Evolutionary conservation across 2,329 filamentous ascomycete species (phyloP), one percentile per base, ranked within the genome.

Genomic region (Pseudophaeomoniella oleicola): DNA sequence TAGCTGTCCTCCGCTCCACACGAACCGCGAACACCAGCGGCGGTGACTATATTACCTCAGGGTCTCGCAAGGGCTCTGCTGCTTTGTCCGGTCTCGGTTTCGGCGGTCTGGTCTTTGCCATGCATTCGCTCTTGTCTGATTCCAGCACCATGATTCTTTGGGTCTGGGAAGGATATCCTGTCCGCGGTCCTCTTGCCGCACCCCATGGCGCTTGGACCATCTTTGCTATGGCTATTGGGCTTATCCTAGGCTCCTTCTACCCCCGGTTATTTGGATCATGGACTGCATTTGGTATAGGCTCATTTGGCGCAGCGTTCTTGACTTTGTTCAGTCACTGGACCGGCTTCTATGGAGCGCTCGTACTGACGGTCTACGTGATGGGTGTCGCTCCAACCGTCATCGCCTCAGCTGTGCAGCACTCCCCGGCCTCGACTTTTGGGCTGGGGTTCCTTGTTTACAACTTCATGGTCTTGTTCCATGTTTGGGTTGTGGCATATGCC

Each of bases 91-190:
- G 78, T 6, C 59, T 90, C 34, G 85, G 90, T 40, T 59, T 96
- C 38, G 86, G 75, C 16, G 88, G 86, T 18, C 59, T 94, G 5
- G 70, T 94, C 52, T 98, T 98, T 51, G 83, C 73, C 4, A 69
- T 96, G 51, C 90, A 96, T 55, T 94, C 87, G 1, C 67, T 98
- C 6, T 71, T 98, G 9, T 94, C 90, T 0, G 90, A 98, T 55
- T 93, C 87, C 0, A 96, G 90, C 63, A 98, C 90, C 37, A 96
- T 98, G 86, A 94, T 96, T 39, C 70, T 87, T 12, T 98, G 90
- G 90, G 85, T 85, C 2, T 98, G 90, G 90, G 86, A 94, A 48
- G 90, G 90, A 4, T 98, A 82, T 50, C 90, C 90, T 11, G 74
- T 96, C 30, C 76, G 81, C 35, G 90, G 90, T 4, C 90, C 90